phyloP scores from a whole-genome alignment of 805 yeast species.

The Torulaspora quercuum region DNA sequence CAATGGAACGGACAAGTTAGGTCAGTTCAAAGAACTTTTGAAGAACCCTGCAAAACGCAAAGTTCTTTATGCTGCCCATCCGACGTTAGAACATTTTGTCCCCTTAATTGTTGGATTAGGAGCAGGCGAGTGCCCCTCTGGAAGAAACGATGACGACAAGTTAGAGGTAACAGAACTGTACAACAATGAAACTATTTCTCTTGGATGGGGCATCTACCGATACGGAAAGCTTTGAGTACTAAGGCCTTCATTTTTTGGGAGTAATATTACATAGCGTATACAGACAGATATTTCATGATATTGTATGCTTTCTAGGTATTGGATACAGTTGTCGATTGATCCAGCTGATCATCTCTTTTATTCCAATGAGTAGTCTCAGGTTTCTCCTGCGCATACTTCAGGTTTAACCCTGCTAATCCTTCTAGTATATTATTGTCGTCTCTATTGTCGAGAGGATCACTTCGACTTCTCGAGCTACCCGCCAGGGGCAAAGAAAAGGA shows the following conservation, averaged over 20 bases:
- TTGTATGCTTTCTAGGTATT: not conserved
- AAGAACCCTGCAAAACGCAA: constrained; percentile 28
- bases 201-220: constrained; percentile 72
- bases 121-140: constrained; percentile 36
- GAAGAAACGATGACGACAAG: constrained; percentile 3
- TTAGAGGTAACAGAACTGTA: constrained; percentile 44
- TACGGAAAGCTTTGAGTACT: constrained; percentile 39
- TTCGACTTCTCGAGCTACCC: constrained; percentile 21
- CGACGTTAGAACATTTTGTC: constrained; percentile 70
- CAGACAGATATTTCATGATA: constrained; percentile 2
- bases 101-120: constrained; percentile 65
- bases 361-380: not conserved
- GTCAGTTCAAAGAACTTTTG: constrained; percentile 39
- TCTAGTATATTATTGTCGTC: constrained; percentile 5
- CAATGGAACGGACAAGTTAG: constrained; percentile 35
- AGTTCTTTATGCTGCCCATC: constrained; percentile 57
- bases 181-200: constrained; percentile 41
- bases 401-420: constrained; percentile 5
- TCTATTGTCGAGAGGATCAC: constrained; percentile 2
- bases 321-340: constrained; percentile 1
- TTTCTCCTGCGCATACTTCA: not conserved
- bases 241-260: not conserved
- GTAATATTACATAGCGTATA: constrained; percentile 7
- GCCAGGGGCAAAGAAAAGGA: constrained; percentile 51
- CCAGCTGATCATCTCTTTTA: not conserved